Conservation (phyloP, 2,329 filamentous ascomycete species). For the Aureobasidium sp. region DNA sequence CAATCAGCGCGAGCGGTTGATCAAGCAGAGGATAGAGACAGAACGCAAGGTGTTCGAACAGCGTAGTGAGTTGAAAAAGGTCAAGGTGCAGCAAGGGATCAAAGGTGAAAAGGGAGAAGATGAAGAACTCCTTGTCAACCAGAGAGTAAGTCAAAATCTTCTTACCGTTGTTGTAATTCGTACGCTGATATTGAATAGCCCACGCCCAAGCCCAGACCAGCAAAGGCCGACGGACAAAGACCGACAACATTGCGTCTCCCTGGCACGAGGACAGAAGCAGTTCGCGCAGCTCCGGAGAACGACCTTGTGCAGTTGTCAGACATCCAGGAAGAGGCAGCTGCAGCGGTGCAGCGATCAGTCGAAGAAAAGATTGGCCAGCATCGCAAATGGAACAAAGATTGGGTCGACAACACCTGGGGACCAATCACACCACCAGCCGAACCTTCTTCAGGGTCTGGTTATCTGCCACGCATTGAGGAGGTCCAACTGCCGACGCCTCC, state of each 20-base stretch:
- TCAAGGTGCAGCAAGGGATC: constrained; percentile 82
- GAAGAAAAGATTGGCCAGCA: constrained; percentile 83
- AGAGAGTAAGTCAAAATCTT: constrained; percentile 59
- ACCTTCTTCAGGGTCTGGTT: constrained; percentile 27
- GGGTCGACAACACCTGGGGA: constrained; percentile 78
- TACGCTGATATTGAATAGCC: constrained; percentile 28
- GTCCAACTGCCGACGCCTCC: constrained; percentile 40
- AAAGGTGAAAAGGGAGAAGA: constrained; percentile 77
- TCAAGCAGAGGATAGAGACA: constrained; percentile 66
- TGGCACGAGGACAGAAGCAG: constrained; percentile 55
- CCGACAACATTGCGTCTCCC: constrained; percentile 46
- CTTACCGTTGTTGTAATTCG: background rate
- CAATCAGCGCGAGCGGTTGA: constrained; percentile 70
- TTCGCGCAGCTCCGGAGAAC: constrained; percentile 57
- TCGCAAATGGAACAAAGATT: constrained; percentile 83
- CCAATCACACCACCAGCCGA: constrained; percentile 75
- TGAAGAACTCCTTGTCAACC: constrained; percentile 81
- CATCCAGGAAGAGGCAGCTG: constrained; percentile 72
- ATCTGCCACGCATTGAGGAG: constrained; percentile 23
- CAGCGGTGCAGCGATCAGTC: constrained; percentile 72
- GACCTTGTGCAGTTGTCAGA: constrained; percentile 74
- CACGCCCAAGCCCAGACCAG: constrained; percentile 47
- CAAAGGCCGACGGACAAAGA: constrained; percentile 54
- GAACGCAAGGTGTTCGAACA: constrained; percentile 79
- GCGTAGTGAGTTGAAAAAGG: constrained; percentile 72